A percentile compares a stretch with the other conserved stretches of the same genome.
These are phyloP conservation scores for Leersia perrieri DNA, from an alignment of 176 grass and related monocot genomes.

Conservation along the genomic window DNA sequence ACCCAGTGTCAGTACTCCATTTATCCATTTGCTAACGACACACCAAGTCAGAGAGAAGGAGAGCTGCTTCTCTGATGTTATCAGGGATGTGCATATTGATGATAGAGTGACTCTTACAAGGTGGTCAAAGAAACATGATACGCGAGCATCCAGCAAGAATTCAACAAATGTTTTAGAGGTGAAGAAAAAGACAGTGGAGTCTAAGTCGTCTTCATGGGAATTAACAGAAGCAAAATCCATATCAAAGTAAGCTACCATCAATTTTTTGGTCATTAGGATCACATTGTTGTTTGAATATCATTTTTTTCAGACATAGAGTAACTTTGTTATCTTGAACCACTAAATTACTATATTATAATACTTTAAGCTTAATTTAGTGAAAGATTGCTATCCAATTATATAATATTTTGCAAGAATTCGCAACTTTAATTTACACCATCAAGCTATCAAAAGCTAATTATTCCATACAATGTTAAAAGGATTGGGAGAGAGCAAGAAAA, in stretches of 20 bases:
- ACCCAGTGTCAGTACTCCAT: constrained; percentile 44
- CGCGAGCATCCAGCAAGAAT: constrained; percentile 46
- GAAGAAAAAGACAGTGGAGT: constrained; percentile 64
- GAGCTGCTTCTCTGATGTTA: constrained; percentile 64
- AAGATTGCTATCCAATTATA: not conserved
- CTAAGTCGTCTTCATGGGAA: constrained; percentile 63
- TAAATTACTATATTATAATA: not conserved
- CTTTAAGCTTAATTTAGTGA: constrained; percentile 2
- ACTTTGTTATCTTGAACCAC: not conserved
- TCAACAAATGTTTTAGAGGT: constrained; percentile 70
- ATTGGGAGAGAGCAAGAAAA: constrained; percentile 73
- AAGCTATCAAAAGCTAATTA: constrained; percentile 21
- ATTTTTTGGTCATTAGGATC: not conserved
- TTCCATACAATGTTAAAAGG: constrained; percentile 48
- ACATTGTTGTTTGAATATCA: not conserved
- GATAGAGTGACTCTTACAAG: constrained; percentile 76
- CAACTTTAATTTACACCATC: not conserved
- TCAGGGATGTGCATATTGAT: constrained; percentile 88
- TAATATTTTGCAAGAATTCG: not conserved
- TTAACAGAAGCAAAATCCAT: constrained; percentile 53
- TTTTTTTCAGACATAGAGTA: constrained; percentile 16
- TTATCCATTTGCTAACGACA: constrained; percentile 27
- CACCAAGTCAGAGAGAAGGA: constrained; percentile 50
- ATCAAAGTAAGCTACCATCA: constrained; percentile 58
- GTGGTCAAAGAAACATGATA: constrained; percentile 86